Evolutionary conservation across 192 early-diverging fungal species (phyloP).

Genomic region (Thamnidium elegans): DNA sequence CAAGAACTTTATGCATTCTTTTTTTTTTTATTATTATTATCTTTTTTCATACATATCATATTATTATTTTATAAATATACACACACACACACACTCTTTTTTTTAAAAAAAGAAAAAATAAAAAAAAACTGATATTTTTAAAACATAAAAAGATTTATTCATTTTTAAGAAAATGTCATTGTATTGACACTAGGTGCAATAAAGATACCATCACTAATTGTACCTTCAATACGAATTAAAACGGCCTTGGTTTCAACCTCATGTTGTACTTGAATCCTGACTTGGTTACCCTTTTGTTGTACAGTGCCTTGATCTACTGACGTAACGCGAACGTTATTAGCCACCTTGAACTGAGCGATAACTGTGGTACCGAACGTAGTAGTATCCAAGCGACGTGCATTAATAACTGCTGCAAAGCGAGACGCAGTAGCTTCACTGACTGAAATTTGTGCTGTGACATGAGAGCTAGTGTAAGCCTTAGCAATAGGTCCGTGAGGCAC

Average conservation of each 20-base stretch:
- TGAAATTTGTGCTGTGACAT: constrained; percentile 18
- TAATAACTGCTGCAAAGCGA: constrained; percentile 9
- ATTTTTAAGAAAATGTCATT: constrained; percentile 11
- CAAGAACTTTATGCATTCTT: too few species aligned
- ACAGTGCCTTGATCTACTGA: constrained; percentile 8
- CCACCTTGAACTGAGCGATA: constrained; percentile 17
- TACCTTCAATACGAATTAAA: constrained; percentile 12
- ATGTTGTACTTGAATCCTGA: constrained; percentile 14
- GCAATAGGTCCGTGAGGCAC: background rate
- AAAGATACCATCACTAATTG: constrained; percentile 7
- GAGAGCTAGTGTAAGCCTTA: constrained; percentile 13
- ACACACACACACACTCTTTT: background rate
- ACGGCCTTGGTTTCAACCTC: constrained; percentile 16
- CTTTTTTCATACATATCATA: too few species aligned
- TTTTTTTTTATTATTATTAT: too few species aligned
- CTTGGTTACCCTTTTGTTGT: constrained; percentile 10
- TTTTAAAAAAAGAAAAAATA: background rate
- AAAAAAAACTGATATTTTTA: constrained; percentile 5
- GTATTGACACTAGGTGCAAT: constrained; percentile 3
- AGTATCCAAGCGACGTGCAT: constrained; percentile 19
- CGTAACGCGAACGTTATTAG: constrained; percentile 3
- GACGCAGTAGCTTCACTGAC: background rate
- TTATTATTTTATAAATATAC: too few species aligned
- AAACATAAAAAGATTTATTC: background rate
- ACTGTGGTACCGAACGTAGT: constrained; percentile 14